A percentile compares a stretch with the other conserved stretches of the same genome.
These are phyloP conservation scores for Xerocomellus chrysenteron DNA, from an alignment of 768 basidiomycete species.

Conservation along the genomic window DNA sequence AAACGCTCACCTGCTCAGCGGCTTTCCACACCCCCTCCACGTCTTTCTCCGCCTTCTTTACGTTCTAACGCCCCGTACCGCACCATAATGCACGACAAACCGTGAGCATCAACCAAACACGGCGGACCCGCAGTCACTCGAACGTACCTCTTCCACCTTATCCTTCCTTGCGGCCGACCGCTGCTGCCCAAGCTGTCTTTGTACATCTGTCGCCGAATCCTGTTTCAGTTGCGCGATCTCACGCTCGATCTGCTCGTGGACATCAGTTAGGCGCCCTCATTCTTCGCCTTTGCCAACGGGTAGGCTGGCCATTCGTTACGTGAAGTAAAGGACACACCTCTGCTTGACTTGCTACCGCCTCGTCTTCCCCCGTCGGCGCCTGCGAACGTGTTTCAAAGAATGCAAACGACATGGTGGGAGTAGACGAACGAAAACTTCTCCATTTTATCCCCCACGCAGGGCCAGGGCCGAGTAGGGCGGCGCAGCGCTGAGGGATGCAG, in stretches of 20 bases:
- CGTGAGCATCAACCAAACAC: background rate
- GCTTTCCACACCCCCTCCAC: constrained; percentile 5
- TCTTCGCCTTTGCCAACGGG: background rate
- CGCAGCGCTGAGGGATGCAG: no score
- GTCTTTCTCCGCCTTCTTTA: background rate
- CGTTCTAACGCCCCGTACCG: background rate
- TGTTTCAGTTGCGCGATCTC: constrained; percentile 20
- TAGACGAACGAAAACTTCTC: background rate
- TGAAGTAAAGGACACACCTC: constrained; percentile 9
- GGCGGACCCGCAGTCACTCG: background rate
- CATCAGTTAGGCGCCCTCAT: background rate
- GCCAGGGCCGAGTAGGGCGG: background rate
- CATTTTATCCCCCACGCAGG: constrained; percentile 5
- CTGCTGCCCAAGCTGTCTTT: constrained; percentile 21
- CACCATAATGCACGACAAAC: background rate
- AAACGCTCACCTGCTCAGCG: constrained; percentile 13
- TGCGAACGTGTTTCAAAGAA: background rate
- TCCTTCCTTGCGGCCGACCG: constrained; percentile 2
- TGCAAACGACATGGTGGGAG: constrained; percentile 3
- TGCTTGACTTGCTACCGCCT: constrained; percentile 3
- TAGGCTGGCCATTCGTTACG: background rate
- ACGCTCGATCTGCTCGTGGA: constrained; percentile 17
- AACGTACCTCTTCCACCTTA: constrained; percentile 11
- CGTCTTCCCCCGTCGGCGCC: background rate
- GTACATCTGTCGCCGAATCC: constrained; percentile 23